These are phyloP conservation scores for Candida andamanensis DNA, from an alignment of 805 yeast genomes.

Conservation along the genomic window DNA sequence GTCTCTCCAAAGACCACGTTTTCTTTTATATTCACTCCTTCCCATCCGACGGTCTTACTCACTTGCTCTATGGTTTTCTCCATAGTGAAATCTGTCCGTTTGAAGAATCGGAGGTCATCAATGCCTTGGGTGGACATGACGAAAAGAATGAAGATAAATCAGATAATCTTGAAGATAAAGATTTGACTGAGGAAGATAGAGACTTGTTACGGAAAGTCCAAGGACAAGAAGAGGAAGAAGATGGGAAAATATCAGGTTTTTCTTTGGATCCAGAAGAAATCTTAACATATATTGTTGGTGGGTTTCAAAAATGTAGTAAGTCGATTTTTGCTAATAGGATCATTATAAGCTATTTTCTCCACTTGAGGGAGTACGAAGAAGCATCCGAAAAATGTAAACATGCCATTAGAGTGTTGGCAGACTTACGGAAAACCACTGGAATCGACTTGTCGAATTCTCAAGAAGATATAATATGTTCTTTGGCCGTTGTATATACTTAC, in stretches of 20 bases:
- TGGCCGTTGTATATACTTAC: constrained; percentile 76
- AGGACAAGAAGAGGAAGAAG: constrained; percentile 1
- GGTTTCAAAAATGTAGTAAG: constrained; percentile 33
- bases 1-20: constrained; percentile 42
- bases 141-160: constrained; percentile 3
- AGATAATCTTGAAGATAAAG: constrained; percentile 5
- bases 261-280: constrained; percentile 53
- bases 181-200: constrained; percentile 11
- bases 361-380: constrained; percentile 55
- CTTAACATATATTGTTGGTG: constrained; percentile 45
- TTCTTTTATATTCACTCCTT: constrained; percentile 52
- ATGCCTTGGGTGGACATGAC: neutral
- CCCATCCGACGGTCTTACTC: constrained; percentile 57
- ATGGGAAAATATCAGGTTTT: constrained; percentile 7
- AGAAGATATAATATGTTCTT: constrained; percentile 54
- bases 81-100: constrained; percentile 68
- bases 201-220: neutral
- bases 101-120: constrained; percentile 18
- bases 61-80: constrained; percentile 55
- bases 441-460: constrained; percentile 47
- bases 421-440: constrained; percentile 42
- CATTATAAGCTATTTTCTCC: constrained; percentile 53
- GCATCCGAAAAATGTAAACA: constrained; percentile 57
- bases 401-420: constrained; percentile 54
- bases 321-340: constrained; percentile 65